A percentile compares a stretch with the other conserved stretches of the same genome.
Conservation (phyloP, 2,329 filamentous ascomycete genomes). For the Fusarium sp. region DNA sequence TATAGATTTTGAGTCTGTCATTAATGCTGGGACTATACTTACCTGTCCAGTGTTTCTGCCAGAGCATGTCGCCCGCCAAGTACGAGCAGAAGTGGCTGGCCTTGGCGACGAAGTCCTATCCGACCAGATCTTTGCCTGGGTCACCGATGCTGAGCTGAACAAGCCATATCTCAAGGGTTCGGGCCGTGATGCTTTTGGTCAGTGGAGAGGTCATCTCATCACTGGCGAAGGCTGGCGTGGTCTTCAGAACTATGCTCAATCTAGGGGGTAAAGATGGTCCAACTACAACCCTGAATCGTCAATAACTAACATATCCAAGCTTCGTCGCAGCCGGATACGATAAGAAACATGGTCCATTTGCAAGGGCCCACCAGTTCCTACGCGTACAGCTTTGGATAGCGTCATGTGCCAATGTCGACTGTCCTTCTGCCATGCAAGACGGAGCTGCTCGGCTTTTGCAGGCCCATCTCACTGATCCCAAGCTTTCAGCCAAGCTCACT, state of each 20-base stretch:
- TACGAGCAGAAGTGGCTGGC: slow-evolving; percentile 55
- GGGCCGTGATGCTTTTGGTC: slow-evolving; percentile 69
- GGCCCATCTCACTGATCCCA: slow-evolving; percentile 51
- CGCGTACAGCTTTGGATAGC: slow-evolving; percentile 65
- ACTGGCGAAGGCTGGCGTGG: slow-evolving; percentile 73
- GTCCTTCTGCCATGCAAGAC: slow-evolving; percentile 73
- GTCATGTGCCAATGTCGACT: slow-evolving; percentile 68
- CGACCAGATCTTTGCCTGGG: slow-evolving; percentile 62
- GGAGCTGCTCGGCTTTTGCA: slow-evolving; percentile 64
- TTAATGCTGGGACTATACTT: not conserved
- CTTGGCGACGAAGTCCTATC: slow-evolving; percentile 64
- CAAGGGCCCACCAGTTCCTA: slow-evolving; percentile 68
- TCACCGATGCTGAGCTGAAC: slow-evolving; percentile 72
- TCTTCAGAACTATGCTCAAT: slow-evolving; percentile 66
- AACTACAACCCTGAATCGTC: not conserved
- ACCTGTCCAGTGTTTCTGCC: slow-evolving; percentile 59
- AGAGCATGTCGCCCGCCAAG: slow-evolving; percentile 48
- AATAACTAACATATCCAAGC: slow-evolving; percentile 40
- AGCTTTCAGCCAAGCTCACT: slow-evolving; percentile 42
- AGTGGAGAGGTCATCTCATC: slow-evolving; percentile 65
- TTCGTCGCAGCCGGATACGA: slow-evolving; percentile 70
- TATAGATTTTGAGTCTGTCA: not conserved
- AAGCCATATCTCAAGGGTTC: slow-evolving; percentile 66
- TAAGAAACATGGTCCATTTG: slow-evolving; percentile 58
- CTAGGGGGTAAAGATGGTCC: slow-evolving; percentile 56